Conservation (phyloP, 352 stramenopile genomes). For the Peronospora farinosa region DNA sequence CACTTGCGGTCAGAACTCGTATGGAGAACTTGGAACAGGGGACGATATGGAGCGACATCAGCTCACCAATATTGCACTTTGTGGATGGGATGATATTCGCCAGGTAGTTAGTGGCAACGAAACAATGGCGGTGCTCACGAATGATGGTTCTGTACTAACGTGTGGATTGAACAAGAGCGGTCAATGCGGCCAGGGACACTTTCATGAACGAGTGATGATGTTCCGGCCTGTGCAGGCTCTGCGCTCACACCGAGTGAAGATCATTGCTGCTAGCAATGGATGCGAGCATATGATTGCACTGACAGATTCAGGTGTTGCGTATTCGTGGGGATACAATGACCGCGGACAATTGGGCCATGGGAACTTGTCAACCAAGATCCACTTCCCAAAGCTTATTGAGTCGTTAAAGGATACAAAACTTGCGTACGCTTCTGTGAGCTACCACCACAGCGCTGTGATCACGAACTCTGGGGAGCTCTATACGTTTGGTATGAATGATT, state of each 20-base stretch:
- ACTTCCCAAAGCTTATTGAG: constrained; percentile 80
- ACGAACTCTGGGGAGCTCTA: constrained; percentile 72
- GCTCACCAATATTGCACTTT: constrained; percentile 69
- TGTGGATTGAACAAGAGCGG: constrained; percentile 86
- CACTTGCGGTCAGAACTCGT: constrained; percentile 84
- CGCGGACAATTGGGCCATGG: constrained; percentile 81
- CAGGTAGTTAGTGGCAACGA: constrained; percentile 83
- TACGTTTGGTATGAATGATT: constrained; percentile 88
- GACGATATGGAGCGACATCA: constrained; percentile 81
- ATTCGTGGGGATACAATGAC: constrained; percentile 87
- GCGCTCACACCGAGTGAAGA: constrained; percentile 70
- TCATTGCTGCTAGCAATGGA: constrained; percentile 81
- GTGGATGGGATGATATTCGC: constrained; percentile 77
- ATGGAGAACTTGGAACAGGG: constrained; percentile 79
- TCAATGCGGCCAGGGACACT: constrained; percentile 82
- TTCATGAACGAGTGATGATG: constrained; percentile 83
- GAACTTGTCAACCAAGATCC: constrained; percentile 79
- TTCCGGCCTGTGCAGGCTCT: constrained; percentile 70
- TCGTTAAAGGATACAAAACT: constrained; percentile 80
- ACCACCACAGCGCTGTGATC: constrained; percentile 79
- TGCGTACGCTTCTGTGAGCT: constrained; percentile 72
- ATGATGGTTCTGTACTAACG: constrained; percentile 71
- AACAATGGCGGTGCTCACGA: constrained; percentile 74
- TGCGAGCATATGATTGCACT: constrained; percentile 86
- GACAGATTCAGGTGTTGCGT: constrained; percentile 70